These are phyloP conservation scores for Incumbomyces lentus DNA, from an alignment of 2,329 filamentous ascomycete genomes.

Conservation along the genomic window DNA sequence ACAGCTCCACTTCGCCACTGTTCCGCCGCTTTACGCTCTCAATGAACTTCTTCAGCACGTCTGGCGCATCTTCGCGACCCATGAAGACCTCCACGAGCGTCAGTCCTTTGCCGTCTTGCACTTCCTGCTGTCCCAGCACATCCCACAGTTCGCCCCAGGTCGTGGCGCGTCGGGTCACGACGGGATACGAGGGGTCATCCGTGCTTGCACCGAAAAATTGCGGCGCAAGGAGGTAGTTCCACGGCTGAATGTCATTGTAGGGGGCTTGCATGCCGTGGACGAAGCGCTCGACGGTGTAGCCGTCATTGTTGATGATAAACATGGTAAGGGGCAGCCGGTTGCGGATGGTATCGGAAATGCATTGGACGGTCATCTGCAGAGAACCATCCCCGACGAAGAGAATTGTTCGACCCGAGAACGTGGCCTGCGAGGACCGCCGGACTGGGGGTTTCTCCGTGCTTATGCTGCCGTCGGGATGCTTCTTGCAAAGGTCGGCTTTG, in stretches of 20 bases:
- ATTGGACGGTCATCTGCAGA: slow-evolving; percentile 57
- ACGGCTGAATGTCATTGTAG: slow-evolving; percentile 48
- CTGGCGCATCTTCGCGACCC: slow-evolving; percentile 29
- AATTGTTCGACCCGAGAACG: slow-evolving; percentile 40
- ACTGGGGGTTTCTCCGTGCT: slow-evolving; percentile 21
- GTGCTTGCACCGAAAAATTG: slow-evolving; percentile 18
- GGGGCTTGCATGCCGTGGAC: slow-evolving; percentile 44
- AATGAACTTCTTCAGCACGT: slow-evolving; percentile 25
- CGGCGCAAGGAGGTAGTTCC: slow-evolving; percentile 42
- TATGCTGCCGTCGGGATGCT: slow-evolving; percentile 43
- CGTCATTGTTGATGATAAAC: slow-evolving; percentile 50
- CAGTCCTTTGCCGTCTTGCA: slow-evolving; percentile 30
- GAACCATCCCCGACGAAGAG: slow-evolving; percentile 54
- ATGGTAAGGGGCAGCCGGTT: slow-evolving; percentile 39
- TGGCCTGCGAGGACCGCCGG: slow-evolving; percentile 12
- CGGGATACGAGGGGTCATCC: slow-evolving; percentile 18
- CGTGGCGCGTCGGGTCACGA: slow-evolving; percentile 14
- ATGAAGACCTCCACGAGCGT: slow-evolving; percentile 35
- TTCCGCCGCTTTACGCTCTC: slow-evolving; percentile 13
- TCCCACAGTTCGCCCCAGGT: slow-evolving; percentile 18
- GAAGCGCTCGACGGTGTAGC: slow-evolving; percentile 49
- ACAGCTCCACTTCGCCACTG: slow-evolving; percentile 3
- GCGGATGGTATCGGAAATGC: slow-evolving; percentile 53
- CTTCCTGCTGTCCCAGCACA: slow-evolving; percentile 21
- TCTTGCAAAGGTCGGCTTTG: slow-evolving; percentile 37